Base-by-base conservation (phyloP, 208 protist genomes). In the Acanthamoeba lenticulata region DNA sequence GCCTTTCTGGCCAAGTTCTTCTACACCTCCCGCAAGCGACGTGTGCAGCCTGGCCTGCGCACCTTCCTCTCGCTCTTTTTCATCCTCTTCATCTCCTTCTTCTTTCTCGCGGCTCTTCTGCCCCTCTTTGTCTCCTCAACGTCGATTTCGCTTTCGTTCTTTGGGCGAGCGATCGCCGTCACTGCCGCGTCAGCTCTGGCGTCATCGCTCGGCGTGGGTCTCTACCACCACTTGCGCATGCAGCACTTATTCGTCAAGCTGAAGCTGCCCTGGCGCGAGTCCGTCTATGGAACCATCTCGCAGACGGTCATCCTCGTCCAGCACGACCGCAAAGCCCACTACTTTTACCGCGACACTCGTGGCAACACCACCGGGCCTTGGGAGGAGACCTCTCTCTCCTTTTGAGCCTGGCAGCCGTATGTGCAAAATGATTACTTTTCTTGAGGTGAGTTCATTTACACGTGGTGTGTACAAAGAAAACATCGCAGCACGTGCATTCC, bases 321-420 rank as follows among this genome's bases (percentile, higher is more conserved):
- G 36, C 38, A 38, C 19, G 45, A 86, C 13, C 5, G 42, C 27
- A 74, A 21, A 2, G 65, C 38, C 32, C 65, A 74, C 65, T 74
- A 74, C n/a, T 74, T 74, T 29, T 74, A 27, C 65, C 65, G 65
- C n/a, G 65, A 74, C 65, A 74, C 65, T n/a, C 65, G 65, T 3
- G 65, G 65, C 65, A 5, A 74, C n/a, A 74, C 65, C 32, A 74
- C 38, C 36, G 38, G 38, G 36, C 65, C 65, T 15, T 74, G 65
- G 65, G 65, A 74, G 65, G 65, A 74, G 36, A 74, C 65, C 65
- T 5, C 11, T 4, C 21, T 77, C 36, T 24, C 6, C 36, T 77
- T 77, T n/a, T 77, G 27, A 24, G 11, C 62, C 32, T 36, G 55
- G 55, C 24, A 24, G 55, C 55, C 55, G 15, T 24, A 15, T 62